phyloP scores from a whole-genome alignment of 768 basidiomycete species.

The Mrakia hoshinonis region DNA sequence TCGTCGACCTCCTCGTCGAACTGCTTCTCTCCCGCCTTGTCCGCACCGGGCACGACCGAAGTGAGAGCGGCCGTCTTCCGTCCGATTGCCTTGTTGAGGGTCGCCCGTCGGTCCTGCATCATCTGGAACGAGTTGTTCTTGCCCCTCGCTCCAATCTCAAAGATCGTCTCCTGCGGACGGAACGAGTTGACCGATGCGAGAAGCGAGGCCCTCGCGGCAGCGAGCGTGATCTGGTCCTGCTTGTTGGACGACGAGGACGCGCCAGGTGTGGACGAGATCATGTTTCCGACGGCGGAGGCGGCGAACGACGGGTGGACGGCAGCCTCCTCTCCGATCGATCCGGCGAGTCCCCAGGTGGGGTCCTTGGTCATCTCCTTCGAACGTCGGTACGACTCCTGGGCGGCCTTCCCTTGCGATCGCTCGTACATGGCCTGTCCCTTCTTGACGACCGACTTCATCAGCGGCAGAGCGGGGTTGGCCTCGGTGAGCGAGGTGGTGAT shows the following conservation, averaged over 20 bases:
- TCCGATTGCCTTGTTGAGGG: slow-evolving; percentile 55
- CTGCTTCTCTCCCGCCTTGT: slow-evolving; percentile 23
- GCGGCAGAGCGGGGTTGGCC: slow-evolving; percentile 49
- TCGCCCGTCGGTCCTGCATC: slow-evolving; percentile 81
- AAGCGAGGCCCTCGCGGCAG: slow-evolving; percentile 56
- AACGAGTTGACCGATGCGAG: slow-evolving; percentile 71
- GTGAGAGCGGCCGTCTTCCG: slow-evolving; percentile 20
- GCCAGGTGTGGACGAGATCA: slow-evolving; percentile 8
- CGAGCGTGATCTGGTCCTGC: slow-evolving; percentile 41
- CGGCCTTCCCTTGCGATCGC: slow-evolving; percentile 82
- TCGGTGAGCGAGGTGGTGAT: slow-evolving; percentile 41
- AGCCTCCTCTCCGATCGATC: slow-evolving; percentile 47
- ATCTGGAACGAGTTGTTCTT: slow-evolving; percentile 54
- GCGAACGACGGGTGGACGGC: slow-evolving; percentile 57
- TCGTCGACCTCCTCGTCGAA: slow-evolving; percentile 36
- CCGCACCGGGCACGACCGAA: slow-evolving; percentile 16
- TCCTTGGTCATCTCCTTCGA: slow-evolving; percentile 77
- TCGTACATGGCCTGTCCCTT: slow-evolving; percentile 91
- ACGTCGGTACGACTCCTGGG: slow-evolving; percentile 70
- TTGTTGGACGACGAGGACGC: background rate
- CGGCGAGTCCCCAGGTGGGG: slow-evolving; percentile 58
- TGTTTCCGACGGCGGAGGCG: slow-evolving; percentile 5
- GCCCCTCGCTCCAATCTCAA: slow-evolving; percentile 75
- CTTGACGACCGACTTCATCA: slow-evolving; percentile 69
- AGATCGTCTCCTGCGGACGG: slow-evolving; percentile 76